These are phyloP conservation scores for Pythium periplocum DNA, from an alignment of 352 stramenopile species.

Conservation along the genomic window DNA sequence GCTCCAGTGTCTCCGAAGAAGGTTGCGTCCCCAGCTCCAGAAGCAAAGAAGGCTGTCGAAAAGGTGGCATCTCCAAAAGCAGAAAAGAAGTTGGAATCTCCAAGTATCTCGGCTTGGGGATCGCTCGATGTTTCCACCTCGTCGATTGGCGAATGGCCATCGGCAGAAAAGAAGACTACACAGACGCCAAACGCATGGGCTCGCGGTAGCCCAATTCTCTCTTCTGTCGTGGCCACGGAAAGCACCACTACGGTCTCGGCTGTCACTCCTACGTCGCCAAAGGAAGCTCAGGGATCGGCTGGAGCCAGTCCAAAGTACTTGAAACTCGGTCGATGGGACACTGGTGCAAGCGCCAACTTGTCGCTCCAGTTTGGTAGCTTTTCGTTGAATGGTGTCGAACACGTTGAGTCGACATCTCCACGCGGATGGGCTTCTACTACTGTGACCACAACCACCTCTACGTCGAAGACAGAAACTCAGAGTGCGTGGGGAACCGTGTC, in stretches of 20 bases:
- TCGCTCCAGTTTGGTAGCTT: conserved; percentile 88
- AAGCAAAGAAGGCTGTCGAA: conserved; percentile 4
- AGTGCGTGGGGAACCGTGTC: conserved; percentile 53
- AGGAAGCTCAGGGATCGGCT: conserved; percentile 43
- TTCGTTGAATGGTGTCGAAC: conserved; percentile 65
- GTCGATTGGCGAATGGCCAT: conserved; percentile 60
- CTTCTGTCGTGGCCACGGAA: conserved; percentile 22
- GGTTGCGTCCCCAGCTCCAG: conserved; percentile 3
- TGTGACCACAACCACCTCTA: conserved; percentile 31
- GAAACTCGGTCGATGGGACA: conserved; percentile 84
- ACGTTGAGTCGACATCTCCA: conserved; percentile 49
- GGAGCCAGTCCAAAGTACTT: conserved; percentile 67
- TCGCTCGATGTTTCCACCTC: conserved; percentile 60
- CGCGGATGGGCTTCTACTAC: conserved; percentile 54
- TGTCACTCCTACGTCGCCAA: conserved; percentile 53
- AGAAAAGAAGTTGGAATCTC: conserved; percentile 34
- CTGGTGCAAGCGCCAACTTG: conserved; percentile 52
- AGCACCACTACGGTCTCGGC: conserved; percentile 34
- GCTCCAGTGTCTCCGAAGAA: conserved; percentile 15
- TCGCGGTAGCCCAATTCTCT: conserved; percentile 53
- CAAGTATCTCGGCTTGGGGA: conserved; percentile 56
- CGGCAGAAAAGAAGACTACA: conserved; percentile 40
- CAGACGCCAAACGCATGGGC: conserved; percentile 64
- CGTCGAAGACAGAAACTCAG: conserved; percentile 27
- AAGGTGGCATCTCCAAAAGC: neutral